Base-by-base conservation (phyloP, 106 monocot species). In the Amphibolis antarctica region DNA sequence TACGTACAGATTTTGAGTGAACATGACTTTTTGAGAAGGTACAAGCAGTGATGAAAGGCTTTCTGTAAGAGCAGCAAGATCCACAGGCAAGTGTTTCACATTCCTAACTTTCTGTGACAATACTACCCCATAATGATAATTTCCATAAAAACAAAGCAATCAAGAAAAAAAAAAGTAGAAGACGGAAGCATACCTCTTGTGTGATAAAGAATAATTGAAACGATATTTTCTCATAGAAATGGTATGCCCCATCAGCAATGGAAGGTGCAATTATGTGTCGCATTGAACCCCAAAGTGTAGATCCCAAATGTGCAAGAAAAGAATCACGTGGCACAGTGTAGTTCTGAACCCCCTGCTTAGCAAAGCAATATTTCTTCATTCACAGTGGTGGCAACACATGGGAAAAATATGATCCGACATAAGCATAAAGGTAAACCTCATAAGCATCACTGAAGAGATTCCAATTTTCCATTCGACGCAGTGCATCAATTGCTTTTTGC, bases 261-360 rank as follows among this genome's bases (percentile, higher is more conserved):
- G 94, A 96, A 14, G 94, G 94, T 55, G 94, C 80, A 82, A 96
- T 82, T 59, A 89, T 76, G 63, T 84, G 94, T 47, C 82, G 77
- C 89, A 96, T 78, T 53, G 86, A 86, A 46, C 86, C 86, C 94
- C 89, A 89, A 15, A 96, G 76, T 53, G 77, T 76, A 53, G 94
- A 84, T 24, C 94, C 94, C 60, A 96, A 79, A 52, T 96, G 94
- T 63, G 94, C 81, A 42, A 96, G 86, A 76, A 96, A 89, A 47
- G 89, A 86, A 80, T 96, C 94, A 44, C 81, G 94, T 65, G 94
- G 89, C 65, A 96, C 89, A 11, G 83, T 96, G 66, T 96, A 96
- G 60, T 80, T 89, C n/a, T 81, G 75, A 62, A 67, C 68, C 74
- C 81, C 84, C 84, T 90, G 80, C 43, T 53, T 60, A 26, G 56